Percentiles rank a stretch among this genome's conserved stretches.
Evolutionary conservation across 352 stramenopile species (phyloP).

Genomic region (Phytophthora aleatoria): DNA sequence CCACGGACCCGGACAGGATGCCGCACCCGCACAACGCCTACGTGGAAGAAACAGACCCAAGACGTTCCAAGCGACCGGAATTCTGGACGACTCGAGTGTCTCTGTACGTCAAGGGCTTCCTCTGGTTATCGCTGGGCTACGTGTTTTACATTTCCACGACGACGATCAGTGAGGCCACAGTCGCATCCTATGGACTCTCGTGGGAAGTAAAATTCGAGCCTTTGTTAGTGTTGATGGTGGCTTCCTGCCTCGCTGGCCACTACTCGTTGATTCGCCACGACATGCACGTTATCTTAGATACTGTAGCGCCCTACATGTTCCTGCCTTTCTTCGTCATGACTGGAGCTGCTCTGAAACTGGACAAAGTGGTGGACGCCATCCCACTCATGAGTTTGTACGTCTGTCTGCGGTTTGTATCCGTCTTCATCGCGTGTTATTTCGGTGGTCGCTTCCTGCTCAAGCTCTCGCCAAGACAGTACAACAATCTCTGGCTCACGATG

Average conservation of each 20-base stretch:
- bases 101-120: constrained; percentile 65
- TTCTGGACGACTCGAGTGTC: constrained; percentile 38
- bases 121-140: constrained; percentile 68
- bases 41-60: constrained; percentile 35
- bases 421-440: constrained; percentile 70
- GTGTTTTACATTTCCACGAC: constrained; percentile 63
- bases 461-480: constrained; percentile 64
- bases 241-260: constrained; percentile 67
- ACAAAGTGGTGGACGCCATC: constrained; percentile 62
- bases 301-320: constrained; percentile 70
- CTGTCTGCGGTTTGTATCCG: constrained; percentile 52
- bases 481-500: constrained; percentile 80
- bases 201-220: constrained; percentile 81
- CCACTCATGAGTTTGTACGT: constrained; percentile 75
- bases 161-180: constrained; percentile 49
- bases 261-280: constrained; percentile 67
- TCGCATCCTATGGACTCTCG: constrained; percentile 46
- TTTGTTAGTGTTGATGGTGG: constrained; percentile 70
- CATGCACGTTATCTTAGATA: constrained; percentile 81
- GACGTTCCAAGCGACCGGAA: constrained; percentile 9
- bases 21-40: constrained; percentile 66
- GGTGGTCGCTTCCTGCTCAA: constrained; percentile 66
- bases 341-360: constrained; percentile 65
- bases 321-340: constrained; percentile 85
- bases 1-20: constrained; percentile 43